These are phyloP conservation scores for Geotrichum restrictum DNA, from an alignment of 1,139 yeast genomes.

Conservation along the genomic window DNA sequence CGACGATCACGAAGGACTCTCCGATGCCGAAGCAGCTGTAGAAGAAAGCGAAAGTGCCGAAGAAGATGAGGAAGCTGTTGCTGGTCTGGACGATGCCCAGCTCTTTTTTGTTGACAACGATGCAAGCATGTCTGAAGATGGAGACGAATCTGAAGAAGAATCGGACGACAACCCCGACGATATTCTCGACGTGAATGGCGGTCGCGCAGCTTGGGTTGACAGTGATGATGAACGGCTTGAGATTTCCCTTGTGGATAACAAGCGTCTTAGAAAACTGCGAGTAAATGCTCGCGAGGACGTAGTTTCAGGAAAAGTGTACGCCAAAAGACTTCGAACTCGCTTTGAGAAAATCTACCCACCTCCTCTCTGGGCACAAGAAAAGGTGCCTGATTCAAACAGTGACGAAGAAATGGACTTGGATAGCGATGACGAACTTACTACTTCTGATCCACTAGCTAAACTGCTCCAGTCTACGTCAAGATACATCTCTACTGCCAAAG, in stretches of 20 bases:
- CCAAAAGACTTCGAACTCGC: conserved; percentile 70
- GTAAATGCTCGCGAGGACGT: conserved; percentile 54
- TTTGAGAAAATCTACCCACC: conserved; percentile 83
- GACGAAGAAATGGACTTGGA: conserved; percentile 37
- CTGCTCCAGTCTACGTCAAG: conserved; percentile 57
- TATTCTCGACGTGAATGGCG: conserved; percentile 35
- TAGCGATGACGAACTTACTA: conserved; percentile 40
- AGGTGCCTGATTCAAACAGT: conserved; percentile 26
- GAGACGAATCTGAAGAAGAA: conserved; percentile 34
- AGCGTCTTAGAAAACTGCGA: conserved; percentile 69
- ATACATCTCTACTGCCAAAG: conserved; percentile 45
- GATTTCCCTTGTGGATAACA: conserved; percentile 58
- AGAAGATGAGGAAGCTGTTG: conserved; percentile 31
- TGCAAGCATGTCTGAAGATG: conserved; percentile 34
- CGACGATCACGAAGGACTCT: conserved; percentile 45
- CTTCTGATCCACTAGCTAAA: conserved; percentile 47
- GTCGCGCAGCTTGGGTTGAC: conserved; percentile 75
- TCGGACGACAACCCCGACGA: conserved; percentile 40
- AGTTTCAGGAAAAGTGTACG: conserved; percentile 64
- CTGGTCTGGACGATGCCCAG: conserved; percentile 37
- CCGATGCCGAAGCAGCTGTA: conserved; percentile 36
- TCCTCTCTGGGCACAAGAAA: conserved; percentile 70
- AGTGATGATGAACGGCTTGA: conserved; percentile 79
- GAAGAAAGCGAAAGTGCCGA: conserved; percentile 32
- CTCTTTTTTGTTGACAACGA: conserved; percentile 39